Evolutionary conservation across 176 grass and related monocot genomes (phyloP).

Genomic region (Oryza longistaminata): DNA sequence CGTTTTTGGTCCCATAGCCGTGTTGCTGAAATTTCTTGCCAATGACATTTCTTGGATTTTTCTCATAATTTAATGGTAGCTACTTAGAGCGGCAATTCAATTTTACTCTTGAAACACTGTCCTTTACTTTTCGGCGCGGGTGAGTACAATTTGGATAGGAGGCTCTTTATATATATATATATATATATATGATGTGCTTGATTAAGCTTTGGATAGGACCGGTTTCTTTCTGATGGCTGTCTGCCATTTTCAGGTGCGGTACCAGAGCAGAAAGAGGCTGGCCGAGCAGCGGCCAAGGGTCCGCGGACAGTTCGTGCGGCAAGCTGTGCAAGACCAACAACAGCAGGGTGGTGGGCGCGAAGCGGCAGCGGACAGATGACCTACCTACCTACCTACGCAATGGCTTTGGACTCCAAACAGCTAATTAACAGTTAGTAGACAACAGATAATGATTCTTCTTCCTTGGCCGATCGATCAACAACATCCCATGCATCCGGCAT

Average conservation of each 20-base stretch:
- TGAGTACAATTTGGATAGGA: no score
- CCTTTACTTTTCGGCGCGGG: no score
- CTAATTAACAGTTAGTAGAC: background rate
- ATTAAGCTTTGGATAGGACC: constrained; percentile 9
- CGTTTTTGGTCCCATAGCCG: background rate
- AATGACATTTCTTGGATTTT: no score
- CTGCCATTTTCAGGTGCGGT: constrained; percentile 65
- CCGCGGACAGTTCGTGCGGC: constrained; percentile 75
- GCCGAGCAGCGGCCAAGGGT: constrained; percentile 79
- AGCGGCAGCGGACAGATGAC: constrained; percentile 59
- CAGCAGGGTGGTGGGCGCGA: background rate
- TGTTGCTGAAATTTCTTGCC: background rate
- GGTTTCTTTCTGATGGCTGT: constrained; percentile 43
- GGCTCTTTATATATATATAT: background rate
- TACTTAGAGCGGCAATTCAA: no score
- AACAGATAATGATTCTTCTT: constrained; percentile 30
- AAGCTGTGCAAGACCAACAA: background rate
- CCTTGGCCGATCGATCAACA: constrained; percentile 9
- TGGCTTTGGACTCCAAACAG: background rate
- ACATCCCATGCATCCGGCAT: background rate
- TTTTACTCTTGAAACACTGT: no score
- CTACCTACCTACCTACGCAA: background rate
- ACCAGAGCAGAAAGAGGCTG: constrained; percentile 76
- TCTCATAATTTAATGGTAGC: no score
- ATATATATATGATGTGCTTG: constrained; percentile 1